Conservation (phyloP, 495 filamentous ascomycete species). For the Penicillium coffeae region DNA sequence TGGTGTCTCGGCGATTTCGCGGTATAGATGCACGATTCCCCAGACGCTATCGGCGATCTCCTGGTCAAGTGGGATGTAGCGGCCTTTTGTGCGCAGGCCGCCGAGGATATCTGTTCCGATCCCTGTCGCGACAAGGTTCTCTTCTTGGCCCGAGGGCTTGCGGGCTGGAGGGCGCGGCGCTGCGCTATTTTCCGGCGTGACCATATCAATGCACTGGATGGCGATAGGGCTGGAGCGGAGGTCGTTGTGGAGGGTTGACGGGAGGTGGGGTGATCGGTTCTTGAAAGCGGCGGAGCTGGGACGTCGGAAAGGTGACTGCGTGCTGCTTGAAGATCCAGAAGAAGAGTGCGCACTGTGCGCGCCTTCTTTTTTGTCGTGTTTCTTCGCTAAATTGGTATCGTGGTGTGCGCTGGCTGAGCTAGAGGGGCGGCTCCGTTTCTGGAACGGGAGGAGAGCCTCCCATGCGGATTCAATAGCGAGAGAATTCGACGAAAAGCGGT, state of each 20-base stretch:
- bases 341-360: neutral
- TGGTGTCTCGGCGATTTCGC: slow-evolving; percentile 74
- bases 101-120: slow-evolving; percentile 50
- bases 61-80: slow-evolving; percentile 68
- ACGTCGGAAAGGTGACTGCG: neutral
- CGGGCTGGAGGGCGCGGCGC: slow-evolving; percentile 12
- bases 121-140: slow-evolving; percentile 41
- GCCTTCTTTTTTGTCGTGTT: neutral
- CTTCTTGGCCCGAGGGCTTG: slow-evolving; percentile 10
- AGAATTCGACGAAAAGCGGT: neutral
- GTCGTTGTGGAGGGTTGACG: neutral
- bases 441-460: neutral
- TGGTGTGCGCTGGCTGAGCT: neutral
- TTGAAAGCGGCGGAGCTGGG: neutral
- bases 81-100: slow-evolving; percentile 68
- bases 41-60: slow-evolving; percentile 81
- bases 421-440: neutral
- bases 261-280: neutral
- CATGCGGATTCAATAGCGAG: neutral
- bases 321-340: neutral
- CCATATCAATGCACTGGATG: slow-evolving; percentile 69
- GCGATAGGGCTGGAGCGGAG: slow-evolving; percentile 60
- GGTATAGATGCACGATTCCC: slow-evolving; percentile 91
- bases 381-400: neutral
- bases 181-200: slow-evolving; percentile 25